Evolutionary conservation across 257 asterid genomes (phyloP), one percentile per base, ranked within the genome.

Genomic region (Datura wrightii): DNA sequence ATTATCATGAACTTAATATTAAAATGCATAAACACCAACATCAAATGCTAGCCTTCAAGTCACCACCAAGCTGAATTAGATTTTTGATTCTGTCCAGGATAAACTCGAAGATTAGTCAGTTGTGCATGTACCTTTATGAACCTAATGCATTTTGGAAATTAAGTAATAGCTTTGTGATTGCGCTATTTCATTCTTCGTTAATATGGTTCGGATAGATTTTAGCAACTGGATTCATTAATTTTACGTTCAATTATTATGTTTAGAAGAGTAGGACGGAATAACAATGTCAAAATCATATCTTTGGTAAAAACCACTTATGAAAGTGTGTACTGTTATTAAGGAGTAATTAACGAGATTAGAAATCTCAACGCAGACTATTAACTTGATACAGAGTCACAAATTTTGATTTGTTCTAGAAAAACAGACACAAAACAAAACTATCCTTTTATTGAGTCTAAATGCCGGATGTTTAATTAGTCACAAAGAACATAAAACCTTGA

Each of bases 11-110:
- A 24, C 31, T 24, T 24, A 24, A 24, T 24, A 24, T 24, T 24
- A 24, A 24, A 24, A 24, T 24, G 31, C 31, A 24, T 24, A 24
- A 24, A 24, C 31, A 24, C 31, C 31, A 24, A 24, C 31, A 24
- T 24, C 31, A 24, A 54, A 54, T 54, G 92, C 98, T 98, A 93
- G 37, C 96, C 91, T 70, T 93, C 97, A 34, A 94, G 94, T 98
- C 98, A 96, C 84, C 84, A 91, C 91, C 86, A 86, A 74, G 94
- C 93, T 79, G 98, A 91, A 87, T 96, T 94, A 1, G 98, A 42
- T 44, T 71, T 39, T n/a, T 42, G 55, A 41, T 3, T 18, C 55
- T 42, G 10, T 71, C 37, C 8, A 0, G 39, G 16, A 71, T 71
- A 44, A 71, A 71, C 55, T 71, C 79, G n/a, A 70, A 42, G 36